Percentiles rank a stretch among this genome's conserved stretches.
Conservation (phyloP, 2,329 filamentous ascomycete species). For the Apiospora koreana region DNA sequence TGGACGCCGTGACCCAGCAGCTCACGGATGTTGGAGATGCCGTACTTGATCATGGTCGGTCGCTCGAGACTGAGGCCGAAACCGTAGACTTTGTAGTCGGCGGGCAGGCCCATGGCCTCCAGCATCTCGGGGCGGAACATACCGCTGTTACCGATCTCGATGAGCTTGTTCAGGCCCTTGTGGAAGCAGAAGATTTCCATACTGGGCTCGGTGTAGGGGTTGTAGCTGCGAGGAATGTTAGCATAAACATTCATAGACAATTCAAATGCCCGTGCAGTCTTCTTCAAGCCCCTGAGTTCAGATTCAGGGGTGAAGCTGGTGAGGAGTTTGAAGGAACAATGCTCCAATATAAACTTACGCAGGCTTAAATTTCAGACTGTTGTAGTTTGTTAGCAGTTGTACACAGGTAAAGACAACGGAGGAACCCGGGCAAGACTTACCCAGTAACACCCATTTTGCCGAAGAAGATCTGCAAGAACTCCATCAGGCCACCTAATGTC, state of each 20-base stretch:
- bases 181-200: slow-evolving; percentile 99
- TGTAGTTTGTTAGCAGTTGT: slow-evolving; percentile 21
- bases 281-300: background rate
- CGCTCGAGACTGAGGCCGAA: slow-evolving; percentile 91
- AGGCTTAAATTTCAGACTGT: slow-evolving; percentile 88
- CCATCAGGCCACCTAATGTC: slow-evolving; percentile 89
- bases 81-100: slow-evolving; percentile 89
- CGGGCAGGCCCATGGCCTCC: slow-evolving; percentile 89
- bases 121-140: slow-evolving; percentile 99
- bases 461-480: slow-evolving; percentile 94
- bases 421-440: slow-evolving; percentile 9
- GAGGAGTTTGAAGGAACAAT: background rate
- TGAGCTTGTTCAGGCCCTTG: slow-evolving; percentile 83
- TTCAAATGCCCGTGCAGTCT: slow-evolving; percentile 56
- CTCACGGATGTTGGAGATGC: slow-evolving; percentile 87
- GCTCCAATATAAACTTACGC: slow-evolving; percentile 43
- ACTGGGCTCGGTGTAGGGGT: slow-evolving; percentile 91
- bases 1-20: slow-evolving; percentile 95
- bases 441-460: slow-evolving; percentile 85
- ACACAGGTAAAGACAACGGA: background rate
- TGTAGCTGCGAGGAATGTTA: slow-evolving; percentile 51
- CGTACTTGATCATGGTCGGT: slow-evolving; percentile 97
- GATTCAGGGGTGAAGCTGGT: no score
- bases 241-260: slow-evolving; percentile 10
- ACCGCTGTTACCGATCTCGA: slow-evolving; percentile 96